Evolutionary conservation across 129 eudicot species (phyloP).

Genomic region (Erigeron canadensis): DNA sequence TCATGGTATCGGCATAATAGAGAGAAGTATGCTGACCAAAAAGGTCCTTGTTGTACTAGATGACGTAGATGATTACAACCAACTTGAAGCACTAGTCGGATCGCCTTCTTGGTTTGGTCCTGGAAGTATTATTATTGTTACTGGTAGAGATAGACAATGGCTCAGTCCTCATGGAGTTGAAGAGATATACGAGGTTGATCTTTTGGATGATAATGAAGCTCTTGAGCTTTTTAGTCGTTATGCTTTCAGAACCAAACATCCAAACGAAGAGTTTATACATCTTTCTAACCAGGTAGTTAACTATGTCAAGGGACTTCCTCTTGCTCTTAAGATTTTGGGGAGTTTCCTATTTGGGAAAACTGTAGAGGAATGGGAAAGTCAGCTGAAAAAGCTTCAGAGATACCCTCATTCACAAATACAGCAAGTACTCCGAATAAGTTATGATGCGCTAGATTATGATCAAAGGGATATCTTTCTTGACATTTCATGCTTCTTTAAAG

Average conservation of each 20-base stretch:
- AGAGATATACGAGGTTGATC: constrained; percentile 27
- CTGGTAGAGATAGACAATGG: constrained; percentile 27
- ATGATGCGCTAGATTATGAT: constrained; percentile 32
- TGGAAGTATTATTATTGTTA: constrained; percentile 38
- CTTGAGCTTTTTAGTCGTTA: constrained; percentile 40
- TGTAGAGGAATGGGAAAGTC: constrained; percentile 32
- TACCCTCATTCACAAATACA: constrained; percentile 27
- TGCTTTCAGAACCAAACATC: constrained; percentile 31
- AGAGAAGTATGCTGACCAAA: constrained; percentile 20
- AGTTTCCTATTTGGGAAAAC: constrained; percentile 24
- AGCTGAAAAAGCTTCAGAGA: constrained; percentile 25
- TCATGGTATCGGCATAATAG: constrained; percentile 15
- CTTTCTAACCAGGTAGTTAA: constrained; percentile 26
- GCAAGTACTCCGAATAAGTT: constrained; percentile 32
- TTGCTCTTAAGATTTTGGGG: constrained; percentile 40
- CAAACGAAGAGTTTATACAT: constrained; percentile 27
- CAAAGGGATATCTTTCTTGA: constrained; percentile 42
- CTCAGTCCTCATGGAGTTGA: constrained; percentile 24
- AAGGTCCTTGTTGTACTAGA: constrained; percentile 42
- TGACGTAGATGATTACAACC: constrained; percentile 30
- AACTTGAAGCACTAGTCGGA: constrained; percentile 34
- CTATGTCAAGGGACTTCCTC: constrained; percentile 39
- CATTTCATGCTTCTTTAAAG: constrained; percentile 41
- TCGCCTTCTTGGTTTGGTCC: constrained; percentile 30
- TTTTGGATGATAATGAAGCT: constrained; percentile 30